Base-by-base conservation (phyloP, 495 filamentous ascomycete genomes). In the Talaromyces ruber region DNA sequence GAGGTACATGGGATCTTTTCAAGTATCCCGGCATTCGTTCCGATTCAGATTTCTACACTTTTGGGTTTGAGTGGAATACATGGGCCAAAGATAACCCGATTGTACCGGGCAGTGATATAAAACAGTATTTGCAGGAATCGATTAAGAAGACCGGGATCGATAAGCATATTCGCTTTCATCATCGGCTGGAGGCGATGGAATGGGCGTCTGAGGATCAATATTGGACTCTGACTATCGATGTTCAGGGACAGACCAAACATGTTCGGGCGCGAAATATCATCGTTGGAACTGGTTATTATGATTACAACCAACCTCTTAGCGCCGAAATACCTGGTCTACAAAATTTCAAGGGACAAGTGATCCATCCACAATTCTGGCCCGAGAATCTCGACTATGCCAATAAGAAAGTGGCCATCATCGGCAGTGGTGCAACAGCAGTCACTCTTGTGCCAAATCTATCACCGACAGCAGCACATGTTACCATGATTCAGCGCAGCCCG, bases 1-100 rank as follows among this genome's bases (percentile, higher is more conserved):
- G 88, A 12, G 88, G 88, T 1, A 92, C 88, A 1, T 90, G 87
- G 87, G 82, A 84, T 67, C 80, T 90, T 43, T 91, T 88, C 74
- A 81, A 79, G 30, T 91, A 89, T 59, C 87, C 88, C 8, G 87
- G 88, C 0, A 80, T 86, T 53, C 84, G 86, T 59, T 86, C 84
- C 47, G 87, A 90, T 72, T 86, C 83, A 5, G 81, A 88, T 70
- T 76, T 90, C 32, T 82, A 81, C 64, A 82, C 86, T 7, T 91
- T 88, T 60, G 86, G 86, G 45, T 87, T 90, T 62, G 70, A 81
- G 14, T 91, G 86, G 84, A 73, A 83, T 28, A 86, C 86, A 16
- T 92, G 88, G 87, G 73, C 75, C 1, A 73, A 79, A 39, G 67
- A 71, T 4, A 79, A 80, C 29, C 78, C 82, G 28, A 88, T 93